These are phyloP conservation scores for Colletotrichum theobromicola DNA, from an alignment of 2,329 filamentous ascomycete genomes.

Conservation along the genomic window DNA sequence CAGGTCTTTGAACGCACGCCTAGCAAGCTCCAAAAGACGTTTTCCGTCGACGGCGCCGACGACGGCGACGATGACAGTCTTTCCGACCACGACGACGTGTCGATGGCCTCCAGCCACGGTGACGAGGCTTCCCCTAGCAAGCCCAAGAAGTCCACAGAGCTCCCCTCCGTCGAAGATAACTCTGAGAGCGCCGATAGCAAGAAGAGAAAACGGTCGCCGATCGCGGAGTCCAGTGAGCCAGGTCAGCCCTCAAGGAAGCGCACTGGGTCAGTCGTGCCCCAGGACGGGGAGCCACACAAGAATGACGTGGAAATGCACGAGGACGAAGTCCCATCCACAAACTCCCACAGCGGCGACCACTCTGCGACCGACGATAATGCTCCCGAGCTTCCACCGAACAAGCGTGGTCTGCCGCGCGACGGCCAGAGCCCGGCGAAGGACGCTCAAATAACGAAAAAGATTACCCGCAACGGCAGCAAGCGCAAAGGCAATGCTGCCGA, in stretches of 20 bases:
- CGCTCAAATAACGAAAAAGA: slow-evolving; percentile 40
- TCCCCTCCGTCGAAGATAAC: slow-evolving; percentile 33
- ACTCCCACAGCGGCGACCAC: slow-evolving; percentile 42
- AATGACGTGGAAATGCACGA: slow-evolving; percentile 32
- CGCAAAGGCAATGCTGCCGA: slow-evolving; percentile 35
- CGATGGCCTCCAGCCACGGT: slow-evolving; percentile 42
- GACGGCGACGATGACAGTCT: slow-evolving; percentile 42
- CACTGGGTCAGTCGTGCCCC: slow-evolving; percentile 49
- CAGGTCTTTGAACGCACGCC: slow-evolving; percentile 70
- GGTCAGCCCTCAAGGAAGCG: slow-evolving; percentile 60
- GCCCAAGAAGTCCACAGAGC: slow-evolving; percentile 27
- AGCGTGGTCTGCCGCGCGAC: slow-evolving; percentile 37
- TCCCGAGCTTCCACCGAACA: slow-evolving; percentile 42
- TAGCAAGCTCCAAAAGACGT: slow-evolving; percentile 72
- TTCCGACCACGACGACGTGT: slow-evolving; percentile 46
- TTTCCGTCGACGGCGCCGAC: slow-evolving; percentile 37
- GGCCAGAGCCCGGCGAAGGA: slow-evolving; percentile 23
- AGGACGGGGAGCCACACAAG: slow-evolving; percentile 39
- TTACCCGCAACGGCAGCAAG: slow-evolving; percentile 46
- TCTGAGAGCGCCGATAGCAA: slow-evolving; percentile 43
- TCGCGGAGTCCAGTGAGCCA: slow-evolving; percentile 47
- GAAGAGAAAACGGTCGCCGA: slow-evolving; percentile 57
- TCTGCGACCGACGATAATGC: slow-evolving; percentile 53
- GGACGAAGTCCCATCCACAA: slow-evolving; percentile 39
- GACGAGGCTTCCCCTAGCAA: slow-evolving; percentile 42